Evolutionary conservation across 176 grass and related monocot species (phyloP).

Genomic region (Chloris gayana): DNA sequence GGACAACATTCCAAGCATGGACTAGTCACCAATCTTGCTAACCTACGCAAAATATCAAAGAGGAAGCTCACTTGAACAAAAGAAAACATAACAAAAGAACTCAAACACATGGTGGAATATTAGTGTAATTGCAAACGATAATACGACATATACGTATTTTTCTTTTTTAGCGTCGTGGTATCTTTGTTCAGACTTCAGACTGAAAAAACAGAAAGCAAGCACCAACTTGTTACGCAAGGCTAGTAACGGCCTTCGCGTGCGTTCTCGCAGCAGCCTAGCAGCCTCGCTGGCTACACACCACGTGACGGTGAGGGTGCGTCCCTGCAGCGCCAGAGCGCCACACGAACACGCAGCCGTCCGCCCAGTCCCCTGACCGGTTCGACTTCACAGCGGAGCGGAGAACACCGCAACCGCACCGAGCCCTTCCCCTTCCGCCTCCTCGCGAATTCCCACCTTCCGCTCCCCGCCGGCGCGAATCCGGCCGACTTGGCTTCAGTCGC

Average conservation of each 20-base stretch:
- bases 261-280: neutral
- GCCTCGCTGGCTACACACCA: neutral
- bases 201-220: neutral
- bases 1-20: too few relatives aligned
- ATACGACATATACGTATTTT: too few relatives aligned
- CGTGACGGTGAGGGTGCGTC: too few relatives aligned
- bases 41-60: too few relatives aligned
- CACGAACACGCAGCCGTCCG: neutral
- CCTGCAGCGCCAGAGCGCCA: neutral
- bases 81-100: too few relatives aligned
- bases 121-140: too few relatives aligned
- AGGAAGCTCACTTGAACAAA: too few relatives aligned
- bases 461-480: slow-evolving; percentile 15
- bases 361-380: neutral
- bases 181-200: too few relatives aligned
- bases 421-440: neutral
- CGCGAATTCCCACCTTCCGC: slow-evolving; percentile 2
- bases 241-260: neutral
- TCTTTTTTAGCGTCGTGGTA: too few relatives aligned
- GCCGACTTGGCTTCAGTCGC: neutral
- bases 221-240: neutral
- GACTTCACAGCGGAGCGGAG: neutral
- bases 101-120: too few relatives aligned
- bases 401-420: neutral
- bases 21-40: too few relatives aligned